phyloP scores from a whole-genome alignment of 257 asterid genomes.

The Solanum sitiens region DNA sequence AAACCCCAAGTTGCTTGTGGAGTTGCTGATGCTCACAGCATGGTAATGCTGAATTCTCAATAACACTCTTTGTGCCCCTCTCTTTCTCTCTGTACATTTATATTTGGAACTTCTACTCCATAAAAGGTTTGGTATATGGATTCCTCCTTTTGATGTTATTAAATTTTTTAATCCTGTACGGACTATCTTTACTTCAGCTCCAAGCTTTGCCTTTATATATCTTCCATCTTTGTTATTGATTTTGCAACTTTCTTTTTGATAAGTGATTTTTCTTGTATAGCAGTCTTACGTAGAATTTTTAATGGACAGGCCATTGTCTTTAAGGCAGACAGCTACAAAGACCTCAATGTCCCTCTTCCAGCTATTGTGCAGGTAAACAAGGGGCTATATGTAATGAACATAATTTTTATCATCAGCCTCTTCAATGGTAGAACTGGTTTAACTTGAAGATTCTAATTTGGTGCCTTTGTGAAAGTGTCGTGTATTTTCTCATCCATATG shows the following conservation, averaged over 20 bases:
- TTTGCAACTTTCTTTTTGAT: neutral
- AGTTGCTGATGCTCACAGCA: constrained; percentile 89
- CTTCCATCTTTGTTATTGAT: neutral
- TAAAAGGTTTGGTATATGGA: neutral
- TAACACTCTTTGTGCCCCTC: neutral
- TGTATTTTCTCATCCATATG: neutral
- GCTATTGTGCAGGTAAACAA: constrained; percentile 74
- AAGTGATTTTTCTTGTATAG: constrained; percentile 1
- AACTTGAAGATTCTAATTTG: neutral
- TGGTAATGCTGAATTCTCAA: constrained; percentile 36
- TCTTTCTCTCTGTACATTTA: neutral
- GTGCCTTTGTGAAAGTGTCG: neutral
- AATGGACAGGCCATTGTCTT: constrained; percentile 79
- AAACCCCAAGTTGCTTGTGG: constrained; percentile 99
- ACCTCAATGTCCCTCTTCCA: constrained; percentile 86
- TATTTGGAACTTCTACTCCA: neutral
- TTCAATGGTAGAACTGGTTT: neutral
- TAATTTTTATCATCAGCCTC: neutral
- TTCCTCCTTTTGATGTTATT: neutral
- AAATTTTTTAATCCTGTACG: neutral
- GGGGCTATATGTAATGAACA: neutral
- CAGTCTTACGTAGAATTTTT: constrained; percentile 5
- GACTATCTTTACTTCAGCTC: neutral
- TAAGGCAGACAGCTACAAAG: constrained; percentile 57
- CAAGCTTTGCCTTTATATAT: neutral